phyloP scores from a whole-genome alignment of 1,284 basidiomycete species.

The Pseudomicrostroma phylloplanum region DNA sequence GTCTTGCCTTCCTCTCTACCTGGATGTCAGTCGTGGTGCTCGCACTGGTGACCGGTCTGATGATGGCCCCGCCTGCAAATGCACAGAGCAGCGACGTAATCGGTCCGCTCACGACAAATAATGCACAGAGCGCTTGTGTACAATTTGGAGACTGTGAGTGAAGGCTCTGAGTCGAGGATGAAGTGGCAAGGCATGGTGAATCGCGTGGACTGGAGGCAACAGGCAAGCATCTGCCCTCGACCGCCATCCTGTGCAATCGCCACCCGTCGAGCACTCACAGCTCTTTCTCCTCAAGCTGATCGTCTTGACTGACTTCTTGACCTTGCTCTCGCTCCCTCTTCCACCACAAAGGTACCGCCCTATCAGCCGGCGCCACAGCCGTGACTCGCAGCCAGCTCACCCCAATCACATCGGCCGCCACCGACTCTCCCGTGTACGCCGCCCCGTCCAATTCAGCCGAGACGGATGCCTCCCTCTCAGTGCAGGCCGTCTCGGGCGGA shows the following conservation, averaged over 20 bases:
- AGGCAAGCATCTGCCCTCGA: too few relatives aligned
- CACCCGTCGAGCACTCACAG: too few relatives aligned
- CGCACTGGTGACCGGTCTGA: too few relatives aligned
- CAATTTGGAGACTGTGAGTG: not conserved
- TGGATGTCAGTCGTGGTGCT: too few relatives aligned
- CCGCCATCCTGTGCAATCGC: too few relatives aligned
- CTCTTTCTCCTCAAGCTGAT: not conserved
- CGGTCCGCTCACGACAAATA: not conserved
- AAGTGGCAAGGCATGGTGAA: too few relatives aligned
- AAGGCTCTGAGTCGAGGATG: not conserved
- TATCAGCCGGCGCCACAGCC: not conserved
- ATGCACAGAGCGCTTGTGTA: not conserved
- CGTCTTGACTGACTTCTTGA: not conserved
- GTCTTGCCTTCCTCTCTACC: too few relatives aligned
- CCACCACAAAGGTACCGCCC: constrained; percentile 5
- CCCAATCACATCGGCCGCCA: not conserved
- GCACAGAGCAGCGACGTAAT: not conserved
- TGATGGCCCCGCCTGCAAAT: too few relatives aligned
- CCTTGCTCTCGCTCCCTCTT: not conserved
- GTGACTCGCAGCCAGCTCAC: not conserved
- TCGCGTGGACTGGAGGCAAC: too few relatives aligned
- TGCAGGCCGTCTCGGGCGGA: not conserved
- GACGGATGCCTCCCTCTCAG: not conserved
- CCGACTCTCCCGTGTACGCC: not conserved
- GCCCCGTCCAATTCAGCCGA: not conserved